Evolutionary conservation across 2,329 filamentous ascomycete species (phyloP).

Genomic region (Cytospora mali): DNA sequence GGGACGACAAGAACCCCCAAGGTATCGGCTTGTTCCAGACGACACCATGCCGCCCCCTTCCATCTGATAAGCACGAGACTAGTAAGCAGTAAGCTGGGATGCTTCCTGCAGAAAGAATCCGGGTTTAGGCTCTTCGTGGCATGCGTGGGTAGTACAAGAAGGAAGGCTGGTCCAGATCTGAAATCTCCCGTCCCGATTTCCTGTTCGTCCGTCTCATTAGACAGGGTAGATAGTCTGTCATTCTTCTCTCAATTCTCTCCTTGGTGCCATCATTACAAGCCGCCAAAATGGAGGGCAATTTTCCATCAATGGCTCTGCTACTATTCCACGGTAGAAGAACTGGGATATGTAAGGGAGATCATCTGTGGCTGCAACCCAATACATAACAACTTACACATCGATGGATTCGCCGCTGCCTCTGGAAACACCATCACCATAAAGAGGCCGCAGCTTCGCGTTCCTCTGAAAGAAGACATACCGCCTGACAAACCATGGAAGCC

Average conservation of each 20-base stretch:
- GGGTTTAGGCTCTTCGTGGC: neutral
- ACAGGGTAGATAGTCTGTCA: too few relatives aligned
- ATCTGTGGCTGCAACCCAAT: too few relatives aligned
- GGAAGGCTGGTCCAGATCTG: neutral
- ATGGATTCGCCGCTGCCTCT: neutral
- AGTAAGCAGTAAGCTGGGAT: neutral
- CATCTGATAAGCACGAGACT: neutral
- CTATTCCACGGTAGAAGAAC: too few relatives aligned
- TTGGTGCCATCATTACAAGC: neutral
- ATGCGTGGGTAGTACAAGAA: neutral
- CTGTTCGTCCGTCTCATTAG: neutral
- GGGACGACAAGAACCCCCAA: neutral
- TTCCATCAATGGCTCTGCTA: too few relatives aligned
- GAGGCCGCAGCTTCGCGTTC: slow-evolving; percentile 42
- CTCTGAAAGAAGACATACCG: slow-evolving; percentile 36
- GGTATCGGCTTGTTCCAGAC: neutral
- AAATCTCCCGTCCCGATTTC: neutral
- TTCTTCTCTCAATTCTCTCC: neutral
- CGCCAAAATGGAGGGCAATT: neutral
- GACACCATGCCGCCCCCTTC: neutral
- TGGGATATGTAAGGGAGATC: too few relatives aligned
- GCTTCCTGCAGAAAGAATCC: neutral
- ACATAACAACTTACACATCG: neutral
- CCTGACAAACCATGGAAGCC: slow-evolving; percentile 40
- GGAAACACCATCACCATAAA: slow-evolving; percentile 36